Base-by-base conservation (phyloP, 805 yeast genomes). In the Millerozyma miso region DNA sequence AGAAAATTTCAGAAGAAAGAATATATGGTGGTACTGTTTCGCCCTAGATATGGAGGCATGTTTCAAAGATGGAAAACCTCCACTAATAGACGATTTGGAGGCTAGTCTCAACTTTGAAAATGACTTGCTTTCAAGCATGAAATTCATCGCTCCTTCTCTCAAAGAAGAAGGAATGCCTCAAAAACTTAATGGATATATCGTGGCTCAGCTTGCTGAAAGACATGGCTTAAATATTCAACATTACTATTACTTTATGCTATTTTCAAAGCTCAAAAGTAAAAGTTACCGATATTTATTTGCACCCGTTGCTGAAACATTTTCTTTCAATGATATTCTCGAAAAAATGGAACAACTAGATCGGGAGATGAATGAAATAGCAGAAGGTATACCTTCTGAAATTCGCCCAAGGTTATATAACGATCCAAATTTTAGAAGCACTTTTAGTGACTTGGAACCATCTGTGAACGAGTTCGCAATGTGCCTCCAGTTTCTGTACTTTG, bases 51-150 rank as follows among this genome's bases (percentile, higher is more conserved):
- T 60, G 48, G 75, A 69, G 41, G 53, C 63, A 15, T 64, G 70
- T 44, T 67, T 60, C 46, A 58, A 71, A 31, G 48, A 54, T 39
- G 75, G 73, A 3, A 68, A 66, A 39, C 70, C 74, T 1, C 73
- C 73, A 1, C 42, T 67, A 40, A 57, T 69, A 4, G 66, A 67
- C 44, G 50, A 41, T 4, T 35, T 49, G 4, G 74, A 69, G 41
- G 67, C 63, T 15, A 51, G 63, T 2, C 55, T 65, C 1, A 45
- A 54, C n/a, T 45, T 48, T 2, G 54, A 50, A n/a, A 51, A 45
- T 26, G 68, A 63, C 36, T 26, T 48, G 15, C n/a, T 17, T 3
- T 8, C 38, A 23, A 23, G 10, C 6, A 23, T 23, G 29, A 23
- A 23, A 23, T 23, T 7, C 10, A 23, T 23, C 10, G 29, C 29